Base-by-base conservation (phyloP, 2,329 filamentous ascomycete species). In the Epicoccum sorghinum region DNA sequence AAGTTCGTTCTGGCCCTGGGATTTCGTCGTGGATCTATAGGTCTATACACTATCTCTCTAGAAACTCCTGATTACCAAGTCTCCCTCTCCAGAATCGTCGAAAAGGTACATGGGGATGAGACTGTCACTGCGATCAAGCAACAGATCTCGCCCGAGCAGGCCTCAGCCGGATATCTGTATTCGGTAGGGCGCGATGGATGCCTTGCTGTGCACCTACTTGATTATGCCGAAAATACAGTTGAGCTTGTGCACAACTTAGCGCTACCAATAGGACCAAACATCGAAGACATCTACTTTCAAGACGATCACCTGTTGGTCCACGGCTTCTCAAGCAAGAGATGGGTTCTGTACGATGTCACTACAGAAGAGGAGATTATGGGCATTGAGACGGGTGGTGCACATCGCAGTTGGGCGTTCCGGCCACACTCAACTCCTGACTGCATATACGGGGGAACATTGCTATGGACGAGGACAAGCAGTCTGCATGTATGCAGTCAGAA, bases 351-450 rank as follows among this genome's bases (percentile, higher is more conserved):
- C 85, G 90, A 96, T 70, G 86, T 90, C 68, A 86, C 85, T 0
- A 79, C 78, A 1, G 86, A 90, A 54, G 82, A 85, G 51, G 89
- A 93, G 65, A 73, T 93, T 13, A 83, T 88, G 49, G 82, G 80
- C 0, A 81, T 96, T 27, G 87, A 92, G 43, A 97, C 93, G 68
- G 93, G 93, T 50, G 93, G 93, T 30, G 87, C 87, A 0, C 91
- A 96, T 68, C 84, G 93, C 49, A 87, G 83, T 29, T 97, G 91
- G 81, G 83, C 85, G 3, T 90, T 83, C 58, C 68, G 72, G 18
- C 72, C 70, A 27, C 29, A 45, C 27, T 45, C 36, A 9, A 14
- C 7, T 22, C 8, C 36, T 13, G 4, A 3, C 2, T 2, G 14
- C 18, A 18, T 23, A 35, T 30, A 25, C 36, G 39, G 76, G 36